These are phyloP conservation scores for Colletotrichum karsti DNA, from an alignment of 2,329 filamentous ascomycete genomes.

Conservation along the genomic window DNA sequence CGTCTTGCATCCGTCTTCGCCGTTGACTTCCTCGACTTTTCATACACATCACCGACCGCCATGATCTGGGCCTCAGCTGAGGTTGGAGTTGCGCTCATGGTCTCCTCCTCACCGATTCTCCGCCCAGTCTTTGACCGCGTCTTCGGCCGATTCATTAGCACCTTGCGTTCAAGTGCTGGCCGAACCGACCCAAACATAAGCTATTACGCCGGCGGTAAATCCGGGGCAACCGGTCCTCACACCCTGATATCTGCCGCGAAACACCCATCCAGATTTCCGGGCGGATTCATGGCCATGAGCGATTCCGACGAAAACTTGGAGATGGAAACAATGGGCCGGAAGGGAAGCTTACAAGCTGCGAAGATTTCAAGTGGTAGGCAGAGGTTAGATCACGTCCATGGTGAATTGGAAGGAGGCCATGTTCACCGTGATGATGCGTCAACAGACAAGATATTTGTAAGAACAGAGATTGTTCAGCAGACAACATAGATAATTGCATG, in stretches of 20 bases:
- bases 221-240: neutral
- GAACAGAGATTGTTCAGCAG: conserved; percentile 2
- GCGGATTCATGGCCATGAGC: conserved; percentile 25
- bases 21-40: conserved; percentile 35
- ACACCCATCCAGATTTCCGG: neutral
- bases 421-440: neutral
- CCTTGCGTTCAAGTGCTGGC: neutral
- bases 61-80: conserved; percentile 36
- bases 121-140: conserved; percentile 35
- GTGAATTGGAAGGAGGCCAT: neutral
- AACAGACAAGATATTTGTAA: neutral
- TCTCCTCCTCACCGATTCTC: conserved; percentile 34
- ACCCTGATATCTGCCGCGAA: conserved; percentile 3
- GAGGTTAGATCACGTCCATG: neutral
- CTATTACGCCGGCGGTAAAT: neutral
- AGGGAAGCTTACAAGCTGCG: neutral
- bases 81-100: conserved; percentile 34
- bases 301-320: conserved; percentile 30
- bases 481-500: neutral
- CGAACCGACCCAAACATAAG: neutral
- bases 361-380: neutral
- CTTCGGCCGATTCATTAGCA: conserved; percentile 31
- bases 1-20: conserved; percentile 31
- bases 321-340: neutral
- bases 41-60: conserved; percentile 32